Evolutionary conservation across 106 monocot species (phyloP).

Genomic region (Dendrobium officinale): DNA sequence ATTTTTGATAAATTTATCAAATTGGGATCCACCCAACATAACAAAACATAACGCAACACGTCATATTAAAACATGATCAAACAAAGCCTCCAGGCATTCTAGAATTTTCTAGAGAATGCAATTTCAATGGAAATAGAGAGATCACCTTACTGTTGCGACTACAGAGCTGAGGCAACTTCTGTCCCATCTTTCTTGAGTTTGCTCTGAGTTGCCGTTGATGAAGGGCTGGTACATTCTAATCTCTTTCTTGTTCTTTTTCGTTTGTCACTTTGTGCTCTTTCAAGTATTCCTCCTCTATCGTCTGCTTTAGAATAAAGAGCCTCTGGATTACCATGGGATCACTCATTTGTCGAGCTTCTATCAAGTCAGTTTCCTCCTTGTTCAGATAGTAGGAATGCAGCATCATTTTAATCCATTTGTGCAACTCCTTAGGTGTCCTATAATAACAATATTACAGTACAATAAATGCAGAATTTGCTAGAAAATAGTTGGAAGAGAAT

Average conservation of each 20-base stretch:
- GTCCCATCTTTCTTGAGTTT: background rate
- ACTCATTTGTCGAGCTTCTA: constrained; percentile 64
- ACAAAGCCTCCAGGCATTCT: no score
- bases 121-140: no score
- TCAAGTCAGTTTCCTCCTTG: constrained; percentile 80
- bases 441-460: background rate
- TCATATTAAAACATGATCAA: no score
- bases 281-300: constrained; percentile 83
- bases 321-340: constrained; percentile 88
- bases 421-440: constrained; percentile 91
- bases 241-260: constrained; percentile 6
- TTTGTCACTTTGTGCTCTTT: constrained; percentile 20
- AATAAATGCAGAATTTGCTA: background rate
- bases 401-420: constrained; percentile 93
- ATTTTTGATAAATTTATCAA: no score
- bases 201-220: background rate
- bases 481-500: no score
- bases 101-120: no score
- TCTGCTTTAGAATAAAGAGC: constrained; percentile 73
- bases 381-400: constrained; percentile 78
- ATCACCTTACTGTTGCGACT: no score
- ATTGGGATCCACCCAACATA: no score
- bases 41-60: no score
- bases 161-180: no score
- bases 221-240: background rate